These are phyloP conservation scores for Anthostomella pinea DNA, from an alignment of 2,329 filamentous ascomycete genomes.

Conservation along the genomic window DNA sequence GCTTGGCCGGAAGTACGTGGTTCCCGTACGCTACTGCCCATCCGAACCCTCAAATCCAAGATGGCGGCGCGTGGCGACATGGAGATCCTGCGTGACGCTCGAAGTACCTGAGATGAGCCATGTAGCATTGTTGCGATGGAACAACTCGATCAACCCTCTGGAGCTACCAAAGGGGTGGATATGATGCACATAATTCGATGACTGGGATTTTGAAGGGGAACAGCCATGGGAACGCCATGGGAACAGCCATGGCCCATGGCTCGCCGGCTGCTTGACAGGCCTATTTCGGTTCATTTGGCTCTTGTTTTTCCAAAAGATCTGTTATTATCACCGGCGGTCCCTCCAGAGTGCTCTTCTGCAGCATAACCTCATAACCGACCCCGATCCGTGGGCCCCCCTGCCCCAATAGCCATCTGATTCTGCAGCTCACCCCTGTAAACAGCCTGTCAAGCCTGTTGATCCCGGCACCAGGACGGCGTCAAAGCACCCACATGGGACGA, in stretches of 20 bases:
- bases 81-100: slow-evolving; percentile 16
- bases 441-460: slow-evolving; percentile 24
- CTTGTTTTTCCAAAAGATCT: slow-evolving; percentile 22
- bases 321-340: too few species aligned
- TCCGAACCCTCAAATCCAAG: slow-evolving; percentile 17
- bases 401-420: slow-evolving; percentile 7
- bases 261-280: slow-evolving; percentile 8
- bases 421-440: slow-evolving; percentile 24
- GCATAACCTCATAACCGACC: too few species aligned
- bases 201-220: slow-evolving; percentile 14
- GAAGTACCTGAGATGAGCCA: slow-evolving; percentile 13
- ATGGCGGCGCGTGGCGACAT: slow-evolving; percentile 12
- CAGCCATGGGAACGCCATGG: slow-evolving; percentile 12
- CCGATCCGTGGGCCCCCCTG: slow-evolving; percentile 13
- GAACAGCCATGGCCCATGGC: too few species aligned
- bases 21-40: slow-evolving; percentile 19
- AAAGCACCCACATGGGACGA: slow-evolving; percentile 24
- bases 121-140: slow-evolving; percentile 19
- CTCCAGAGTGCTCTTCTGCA: too few species aligned
- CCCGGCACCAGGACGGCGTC: slow-evolving; percentile 26
- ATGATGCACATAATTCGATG: slow-evolving; percentile 15
- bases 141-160: slow-evolving; percentile 23
- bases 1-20: slow-evolving; percentile 20
- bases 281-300: slow-evolving; percentile 12
- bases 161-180: slow-evolving; percentile 19